Evolutionary conservation across 495 filamentous ascomycete genomes (phyloP).

Genomic region (Aspergillus leporis): DNA sequence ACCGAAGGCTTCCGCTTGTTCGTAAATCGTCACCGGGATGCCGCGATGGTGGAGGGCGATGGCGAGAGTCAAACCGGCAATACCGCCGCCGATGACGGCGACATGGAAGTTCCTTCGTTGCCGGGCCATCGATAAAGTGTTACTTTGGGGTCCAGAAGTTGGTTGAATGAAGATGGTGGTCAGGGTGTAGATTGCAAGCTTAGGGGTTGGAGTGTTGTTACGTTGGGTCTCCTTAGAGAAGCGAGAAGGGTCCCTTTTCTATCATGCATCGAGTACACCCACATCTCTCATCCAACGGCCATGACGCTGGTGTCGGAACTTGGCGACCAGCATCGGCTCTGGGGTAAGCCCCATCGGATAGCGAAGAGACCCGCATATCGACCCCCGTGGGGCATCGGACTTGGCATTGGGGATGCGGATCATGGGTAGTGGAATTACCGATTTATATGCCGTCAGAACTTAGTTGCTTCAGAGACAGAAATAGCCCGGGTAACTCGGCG

Average conservation of each 20-base stretch:
- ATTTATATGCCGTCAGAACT: not conserved
- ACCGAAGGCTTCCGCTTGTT: constrained; percentile 46
- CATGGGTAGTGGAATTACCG: not conserved
- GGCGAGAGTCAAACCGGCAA: constrained; percentile 37
- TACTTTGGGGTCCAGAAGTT: not conserved
- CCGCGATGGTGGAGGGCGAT: constrained; percentile 32
- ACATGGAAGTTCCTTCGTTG: constrained; percentile 29
- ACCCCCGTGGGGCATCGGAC: constrained; percentile 13
- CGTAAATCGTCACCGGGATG: constrained; percentile 54
- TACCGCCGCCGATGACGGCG: constrained; percentile 42
- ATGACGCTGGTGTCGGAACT: constrained; percentile 19
- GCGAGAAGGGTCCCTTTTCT: constrained; percentile 1
- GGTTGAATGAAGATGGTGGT: not conserved
- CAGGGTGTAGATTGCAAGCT: not conserved
- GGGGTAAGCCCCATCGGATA: constrained; percentile 21
- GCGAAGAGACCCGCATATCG: constrained; percentile 1
- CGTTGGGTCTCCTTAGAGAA: not conserved
- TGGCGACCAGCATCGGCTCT: constrained; percentile 16
- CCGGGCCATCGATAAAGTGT: constrained; percentile 11
- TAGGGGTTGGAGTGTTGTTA: too few relatives aligned
- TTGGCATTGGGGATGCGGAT: not conserved
- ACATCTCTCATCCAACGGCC: not conserved
- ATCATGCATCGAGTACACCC: not conserved
- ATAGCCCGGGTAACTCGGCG: not conserved
- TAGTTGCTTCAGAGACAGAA: not conserved